Evolutionary conservation across 2,329 filamentous ascomycete species (phyloP).

Genomic region (Monascus ruber): DNA sequence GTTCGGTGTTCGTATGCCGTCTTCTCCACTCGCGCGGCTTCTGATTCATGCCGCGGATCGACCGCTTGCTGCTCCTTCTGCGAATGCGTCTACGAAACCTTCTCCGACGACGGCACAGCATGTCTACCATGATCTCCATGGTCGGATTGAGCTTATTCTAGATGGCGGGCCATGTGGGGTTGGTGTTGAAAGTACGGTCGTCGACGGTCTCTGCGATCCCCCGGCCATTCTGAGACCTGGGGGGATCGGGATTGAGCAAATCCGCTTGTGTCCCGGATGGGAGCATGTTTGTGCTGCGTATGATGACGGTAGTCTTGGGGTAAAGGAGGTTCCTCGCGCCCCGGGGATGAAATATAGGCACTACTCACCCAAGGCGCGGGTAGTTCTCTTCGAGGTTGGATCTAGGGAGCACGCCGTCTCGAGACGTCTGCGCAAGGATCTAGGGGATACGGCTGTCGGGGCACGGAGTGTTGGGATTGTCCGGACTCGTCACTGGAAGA

Average conservation of each 20-base stretch:
- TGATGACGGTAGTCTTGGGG: constrained; percentile 59
- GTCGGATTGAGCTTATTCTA: constrained; percentile 73
- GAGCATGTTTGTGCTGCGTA: constrained; percentile 66
- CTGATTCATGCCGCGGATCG: constrained; percentile 69
- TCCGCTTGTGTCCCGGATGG: constrained; percentile 68
- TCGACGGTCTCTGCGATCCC: constrained; percentile 74
- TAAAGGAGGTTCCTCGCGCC: constrained; percentile 58
- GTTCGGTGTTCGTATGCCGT: constrained; percentile 85
- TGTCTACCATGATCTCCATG: constrained; percentile 72
- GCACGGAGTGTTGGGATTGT: constrained; percentile 28
- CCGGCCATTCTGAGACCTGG: constrained; percentile 78
- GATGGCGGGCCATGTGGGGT: constrained; percentile 80
- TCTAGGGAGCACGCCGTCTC: constrained; percentile 16
- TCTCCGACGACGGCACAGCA: constrained; percentile 86
- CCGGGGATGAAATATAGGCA: constrained; percentile 99
- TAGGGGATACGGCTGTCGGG: constrained; percentile 18
- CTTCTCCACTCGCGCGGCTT: constrained; percentile 69
- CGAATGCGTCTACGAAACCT: constrained; percentile 87
- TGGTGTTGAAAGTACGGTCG: constrained; percentile 92
- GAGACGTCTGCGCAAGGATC: constrained; percentile 21
- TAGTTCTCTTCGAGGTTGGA: constrained; percentile 65
- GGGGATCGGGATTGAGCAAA: constrained; percentile 70
- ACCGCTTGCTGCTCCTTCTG: constrained; percentile 82
- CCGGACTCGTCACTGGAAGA: constrained; percentile 25
- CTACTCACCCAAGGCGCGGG: constrained; percentile 81